Conservation (phyloP, 345 rosid genomes). For the Lagerstroemia speciosa region DNA sequence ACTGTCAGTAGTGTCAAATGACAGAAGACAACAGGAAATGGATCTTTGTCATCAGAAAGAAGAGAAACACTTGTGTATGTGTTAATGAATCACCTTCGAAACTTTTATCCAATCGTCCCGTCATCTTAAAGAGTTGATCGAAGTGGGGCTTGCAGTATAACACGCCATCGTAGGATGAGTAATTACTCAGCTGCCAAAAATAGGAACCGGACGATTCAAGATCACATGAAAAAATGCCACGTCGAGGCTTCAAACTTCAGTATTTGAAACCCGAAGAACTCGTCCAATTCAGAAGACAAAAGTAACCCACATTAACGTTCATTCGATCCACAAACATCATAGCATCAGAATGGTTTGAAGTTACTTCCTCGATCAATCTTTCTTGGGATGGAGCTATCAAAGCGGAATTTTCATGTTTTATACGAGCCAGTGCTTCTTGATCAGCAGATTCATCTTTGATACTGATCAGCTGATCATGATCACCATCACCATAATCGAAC, state of each 20-base stretch:
- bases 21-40: slow-evolving; percentile 3
- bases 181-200: slow-evolving; percentile 47
- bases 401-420: not conserved
- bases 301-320: not conserved
- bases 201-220: not conserved
- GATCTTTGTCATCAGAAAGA: not conserved
- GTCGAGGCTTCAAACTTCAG: not conserved
- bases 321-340: not conserved
- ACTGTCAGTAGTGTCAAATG: not conserved
- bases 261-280: not conserved
- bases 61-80: not conserved
- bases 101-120: slow-evolving; percentile 71
- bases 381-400: not conserved
- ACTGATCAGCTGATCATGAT: not conserved
- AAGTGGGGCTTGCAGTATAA: slow-evolving; percentile 80
- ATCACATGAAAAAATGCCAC: not conserved
- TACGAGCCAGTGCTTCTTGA: not conserved
- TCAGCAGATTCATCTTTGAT: not conserved
- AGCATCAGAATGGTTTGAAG: not conserved
- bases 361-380: not conserved
- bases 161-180: slow-evolving; percentile 62
- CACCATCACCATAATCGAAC: not conserved
- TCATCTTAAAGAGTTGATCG: slow-evolving; percentile 64
- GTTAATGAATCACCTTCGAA: slow-evolving; percentile 43
- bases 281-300: not conserved